Conservation (phyloP, 495 filamentous ascomycete genomes). For the Aspergillus bertholletiae region DNA sequence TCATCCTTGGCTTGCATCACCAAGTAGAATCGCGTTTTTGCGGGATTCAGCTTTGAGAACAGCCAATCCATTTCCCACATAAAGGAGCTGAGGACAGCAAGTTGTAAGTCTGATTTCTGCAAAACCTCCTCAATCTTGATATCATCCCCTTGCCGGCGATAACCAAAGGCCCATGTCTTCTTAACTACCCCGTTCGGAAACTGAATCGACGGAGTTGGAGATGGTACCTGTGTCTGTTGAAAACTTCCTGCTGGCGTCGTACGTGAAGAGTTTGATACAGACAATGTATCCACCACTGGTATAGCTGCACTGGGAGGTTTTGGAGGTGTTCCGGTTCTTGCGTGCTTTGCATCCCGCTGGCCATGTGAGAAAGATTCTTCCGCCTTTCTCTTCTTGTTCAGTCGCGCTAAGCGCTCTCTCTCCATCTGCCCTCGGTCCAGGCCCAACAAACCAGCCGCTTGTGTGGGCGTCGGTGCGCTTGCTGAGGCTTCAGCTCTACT, state of each 20-base stretch:
- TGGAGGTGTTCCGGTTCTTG: conserved; percentile 6
- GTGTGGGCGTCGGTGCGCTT: neutral
- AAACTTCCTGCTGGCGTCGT: neutral
- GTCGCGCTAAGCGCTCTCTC: conserved; percentile 70
- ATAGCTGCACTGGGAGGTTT: neutral
- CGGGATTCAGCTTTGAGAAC: conserved; percentile 53
- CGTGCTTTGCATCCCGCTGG: conserved; percentile 20
- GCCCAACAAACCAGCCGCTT: conserved; percentile 35
- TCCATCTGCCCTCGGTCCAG: conserved; percentile 84
- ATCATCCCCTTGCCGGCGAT: conserved; percentile 57
- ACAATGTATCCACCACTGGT: neutral
- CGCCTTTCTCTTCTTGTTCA: conserved; percentile 60
- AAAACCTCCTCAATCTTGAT: conserved; percentile 91
- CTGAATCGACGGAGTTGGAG: conserved; percentile 35
- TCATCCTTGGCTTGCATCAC: conserved; percentile 68
- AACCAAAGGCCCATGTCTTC: conserved; percentile 69
- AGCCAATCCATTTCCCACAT: conserved; percentile 81
- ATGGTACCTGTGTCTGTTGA: conserved; percentile 9
- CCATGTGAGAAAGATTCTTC: conserved; percentile 13
- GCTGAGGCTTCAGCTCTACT: neutral
- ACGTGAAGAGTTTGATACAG: neutral
- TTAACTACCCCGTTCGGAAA: conserved; percentile 75
- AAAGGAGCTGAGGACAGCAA: conserved; percentile 83
- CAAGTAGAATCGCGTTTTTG: conserved; percentile 56
- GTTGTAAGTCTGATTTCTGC: conserved; percentile 61